Conservation (phyloP, 2,329 filamentous ascomycete species). For the Trichophyton schoenleinii region DNA sequence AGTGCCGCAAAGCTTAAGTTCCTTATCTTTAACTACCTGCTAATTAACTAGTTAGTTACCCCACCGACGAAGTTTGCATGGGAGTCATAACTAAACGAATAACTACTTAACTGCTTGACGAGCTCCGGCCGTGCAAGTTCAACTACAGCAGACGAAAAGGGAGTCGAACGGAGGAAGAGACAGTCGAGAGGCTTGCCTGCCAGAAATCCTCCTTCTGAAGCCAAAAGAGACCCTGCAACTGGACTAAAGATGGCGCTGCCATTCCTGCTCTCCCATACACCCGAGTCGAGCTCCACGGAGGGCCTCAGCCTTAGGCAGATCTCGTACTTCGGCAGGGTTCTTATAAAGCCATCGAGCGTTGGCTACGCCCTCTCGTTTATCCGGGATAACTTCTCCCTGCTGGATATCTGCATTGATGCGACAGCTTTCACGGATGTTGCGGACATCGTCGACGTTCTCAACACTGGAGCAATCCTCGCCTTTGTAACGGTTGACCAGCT, state of each 20-base stretch:
- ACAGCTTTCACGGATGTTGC: slow-evolving; percentile 55
- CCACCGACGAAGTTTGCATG: neutral
- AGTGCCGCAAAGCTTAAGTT: neutral
- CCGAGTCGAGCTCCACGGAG: slow-evolving; percentile 22
- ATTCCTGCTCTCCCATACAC: slow-evolving; percentile 26
- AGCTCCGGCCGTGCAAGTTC: neutral
- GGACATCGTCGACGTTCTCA: slow-evolving; percentile 67
- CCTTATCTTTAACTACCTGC: neutral
- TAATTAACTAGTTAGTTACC: neutral
- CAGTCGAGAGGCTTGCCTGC: neutral
- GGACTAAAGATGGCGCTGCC: slow-evolving; percentile 27
- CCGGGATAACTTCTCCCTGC: slow-evolving; percentile 42
- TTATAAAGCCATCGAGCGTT: slow-evolving; percentile 38
- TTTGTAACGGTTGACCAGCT: slow-evolving; percentile 66
- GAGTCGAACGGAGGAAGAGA: neutral
- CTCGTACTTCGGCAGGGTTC: slow-evolving; percentile 47
- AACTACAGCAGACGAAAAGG: neutral
- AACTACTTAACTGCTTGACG: too few species aligned
- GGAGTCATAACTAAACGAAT: neutral
- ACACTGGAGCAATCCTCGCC: slow-evolving; percentile 71
- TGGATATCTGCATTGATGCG: slow-evolving; percentile 62
- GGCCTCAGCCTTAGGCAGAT: slow-evolving; percentile 43
- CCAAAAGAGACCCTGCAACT: neutral
- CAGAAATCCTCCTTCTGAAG: neutral
- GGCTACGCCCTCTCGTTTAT: slow-evolving; percentile 39